Percentiles rank a stretch among this genome's conserved stretches.
Conservation (phyloP, 495 filamentous ascomycete genomes). For the Polyplosphaeria fusca region DNA sequence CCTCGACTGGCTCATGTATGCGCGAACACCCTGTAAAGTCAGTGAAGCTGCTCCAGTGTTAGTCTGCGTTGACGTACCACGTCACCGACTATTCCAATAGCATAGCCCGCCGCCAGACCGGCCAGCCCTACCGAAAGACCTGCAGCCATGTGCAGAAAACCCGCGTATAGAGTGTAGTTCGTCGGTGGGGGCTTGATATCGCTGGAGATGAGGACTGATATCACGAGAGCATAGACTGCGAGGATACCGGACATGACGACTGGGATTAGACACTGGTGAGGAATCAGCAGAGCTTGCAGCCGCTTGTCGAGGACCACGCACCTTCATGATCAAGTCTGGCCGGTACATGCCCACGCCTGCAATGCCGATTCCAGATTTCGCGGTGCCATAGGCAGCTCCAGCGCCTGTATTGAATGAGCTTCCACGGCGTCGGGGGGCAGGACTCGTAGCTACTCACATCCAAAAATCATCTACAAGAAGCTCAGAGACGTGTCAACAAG, state of each 20-base stretch:
- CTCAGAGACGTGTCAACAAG: constrained; percentile 7
- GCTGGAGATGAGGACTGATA: constrained; percentile 88
- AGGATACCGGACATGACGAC: constrained; percentile 99
- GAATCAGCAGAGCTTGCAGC: background rate
- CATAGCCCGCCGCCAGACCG: constrained; percentile 93
- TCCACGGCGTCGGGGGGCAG: background rate
- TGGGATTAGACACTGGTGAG: constrained; percentile 74
- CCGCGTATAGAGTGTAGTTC: constrained; percentile 77
- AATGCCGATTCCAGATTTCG: constrained; percentile 95
- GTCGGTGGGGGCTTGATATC: constrained; percentile 66
- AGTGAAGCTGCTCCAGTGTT: background rate
- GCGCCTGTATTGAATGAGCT: constrained; percentile 54
- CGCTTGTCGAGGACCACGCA: constrained; percentile 34
- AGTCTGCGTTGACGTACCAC: constrained; percentile 49
- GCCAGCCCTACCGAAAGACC: constrained; percentile 90
- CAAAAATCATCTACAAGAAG: constrained; percentile 68
- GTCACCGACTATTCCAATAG: constrained; percentile 94
- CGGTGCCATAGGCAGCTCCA: constrained; percentile 95
- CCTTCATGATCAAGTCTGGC: constrained; percentile 98
- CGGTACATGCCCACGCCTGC: constrained; percentile 89
- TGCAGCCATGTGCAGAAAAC: constrained; percentile 88
- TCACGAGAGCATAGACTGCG: constrained; percentile 94
- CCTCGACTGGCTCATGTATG: constrained; percentile 92
- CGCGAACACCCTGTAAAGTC: constrained; percentile 67
- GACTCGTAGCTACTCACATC: constrained; percentile 58